phyloP scores from a whole-genome alignment of 2,329 filamentous ascomycete genomes.

The Dothiorella sarmentorum region DNA sequence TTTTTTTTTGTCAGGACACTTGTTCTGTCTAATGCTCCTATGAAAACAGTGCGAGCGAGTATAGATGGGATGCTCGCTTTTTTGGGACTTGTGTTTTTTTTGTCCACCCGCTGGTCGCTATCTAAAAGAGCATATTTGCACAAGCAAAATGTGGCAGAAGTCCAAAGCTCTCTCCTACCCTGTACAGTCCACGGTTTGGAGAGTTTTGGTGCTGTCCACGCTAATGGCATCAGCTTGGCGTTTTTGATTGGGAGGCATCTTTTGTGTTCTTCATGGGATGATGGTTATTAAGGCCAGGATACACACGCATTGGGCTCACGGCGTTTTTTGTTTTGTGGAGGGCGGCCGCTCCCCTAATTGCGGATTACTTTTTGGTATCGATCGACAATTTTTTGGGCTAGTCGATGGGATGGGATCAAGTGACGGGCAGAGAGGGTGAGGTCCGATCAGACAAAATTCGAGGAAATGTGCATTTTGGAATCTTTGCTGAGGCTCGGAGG shows the following conservation, averaged over 20 bases:
- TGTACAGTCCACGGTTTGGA: neutral
- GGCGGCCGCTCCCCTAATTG: neutral
- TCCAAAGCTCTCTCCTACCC: neutral
- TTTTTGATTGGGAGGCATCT: neutral
- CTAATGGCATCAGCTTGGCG: conserved; percentile 9
- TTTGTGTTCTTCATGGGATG: neutral
- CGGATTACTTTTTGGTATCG: neutral
- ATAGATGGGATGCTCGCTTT: neutral
- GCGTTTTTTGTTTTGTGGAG: neutral
- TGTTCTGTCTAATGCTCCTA: neutral
- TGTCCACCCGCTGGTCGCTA: neutral
- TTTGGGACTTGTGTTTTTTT: neutral
- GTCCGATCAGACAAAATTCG: neutral
- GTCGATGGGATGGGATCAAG: neutral
- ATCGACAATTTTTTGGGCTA: neutral
- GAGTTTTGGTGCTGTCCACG: neutral
- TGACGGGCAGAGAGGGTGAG: neutral
- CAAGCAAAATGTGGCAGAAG: neutral
- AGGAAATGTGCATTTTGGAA: conserved; percentile 5
- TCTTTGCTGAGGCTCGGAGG: neutral
- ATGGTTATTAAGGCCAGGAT: neutral
- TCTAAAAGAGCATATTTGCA: conserved; percentile 3
- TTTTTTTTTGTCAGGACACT: neutral
- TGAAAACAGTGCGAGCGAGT: conserved; percentile 3
- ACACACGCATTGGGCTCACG: conserved; percentile 8